phyloP scores from a whole-genome alignment of 441 rosid species.

The Breynia disticha region DNA sequence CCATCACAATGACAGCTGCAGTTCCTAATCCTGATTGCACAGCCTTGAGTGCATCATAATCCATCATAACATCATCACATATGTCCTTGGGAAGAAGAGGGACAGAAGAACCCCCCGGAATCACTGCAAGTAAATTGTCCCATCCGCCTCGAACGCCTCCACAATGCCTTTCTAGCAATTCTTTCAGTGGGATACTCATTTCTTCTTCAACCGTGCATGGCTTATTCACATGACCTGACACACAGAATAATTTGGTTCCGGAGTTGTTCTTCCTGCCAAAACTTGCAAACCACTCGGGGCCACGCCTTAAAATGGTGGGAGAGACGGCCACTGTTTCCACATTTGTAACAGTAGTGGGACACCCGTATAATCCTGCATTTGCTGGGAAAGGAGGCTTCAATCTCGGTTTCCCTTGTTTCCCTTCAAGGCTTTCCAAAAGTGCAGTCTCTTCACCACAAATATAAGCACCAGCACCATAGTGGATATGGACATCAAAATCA shows the following conservation, averaged over 20 bases:
- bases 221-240: constrained; percentile 93
- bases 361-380: constrained; percentile 93
- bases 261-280: constrained; percentile 94
- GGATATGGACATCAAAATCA: constrained; percentile 95
- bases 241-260: constrained; percentile 82
- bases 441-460: constrained; percentile 99
- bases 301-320: constrained; percentile 90
- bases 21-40: constrained; percentile 92
- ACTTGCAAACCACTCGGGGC: constrained; percentile 98
- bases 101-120: constrained; percentile 95
- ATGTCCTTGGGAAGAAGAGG: constrained; percentile 79
- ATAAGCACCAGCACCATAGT: constrained; percentile 98
- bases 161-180: constrained; percentile 88
- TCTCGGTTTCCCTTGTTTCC: constrained; percentile 98
- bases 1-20: constrained; percentile 98
- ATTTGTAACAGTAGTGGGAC: constrained; percentile 95
- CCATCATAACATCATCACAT: constrained; percentile 95
- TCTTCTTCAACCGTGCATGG: constrained; percentile 99
- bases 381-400: constrained; percentile 99
- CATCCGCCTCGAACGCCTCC: constrained; percentile 98
- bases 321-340: constrained; percentile 98
- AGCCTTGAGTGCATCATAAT: constrained; percentile 95
- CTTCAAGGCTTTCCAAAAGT: constrained; percentile 97
- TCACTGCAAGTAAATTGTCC: constrained; percentile 92
- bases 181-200: constrained; percentile 95